Evolutionary conservation across 805 yeast species (phyloP), one percentile per base, ranked within the genome.

Genomic region (Yarrowia deformans): DNA sequence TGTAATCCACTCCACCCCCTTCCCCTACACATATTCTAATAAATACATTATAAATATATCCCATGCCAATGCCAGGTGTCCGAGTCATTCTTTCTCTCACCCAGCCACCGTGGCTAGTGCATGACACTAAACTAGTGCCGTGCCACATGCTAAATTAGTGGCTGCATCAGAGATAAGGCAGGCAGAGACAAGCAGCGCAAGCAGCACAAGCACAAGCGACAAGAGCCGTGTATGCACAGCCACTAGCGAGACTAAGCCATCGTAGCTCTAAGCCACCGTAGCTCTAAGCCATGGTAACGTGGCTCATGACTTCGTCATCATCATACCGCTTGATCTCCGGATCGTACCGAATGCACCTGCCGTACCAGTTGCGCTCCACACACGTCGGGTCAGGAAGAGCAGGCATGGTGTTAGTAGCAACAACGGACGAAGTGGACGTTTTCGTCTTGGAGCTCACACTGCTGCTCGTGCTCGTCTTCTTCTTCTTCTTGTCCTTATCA

Each of bases 331-430:
- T n/a, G 6, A 56, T 60, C 32, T 60, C 66, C 29, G 66, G 50
- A 43, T 63, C 68, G 16, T 63, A 63, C 23, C 68, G 68, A 4
- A 70, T 61, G 64, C 77, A 75, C 54, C 68, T 50, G 23, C 77
- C 75, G 39, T 70, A 74, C 76, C 76, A 75, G 14, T 69, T 72
- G 9, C 88, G 75, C 72, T 83, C 80, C 54, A 85, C 72, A 73
- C 89, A 86, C 70, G 81, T 48, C 12, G 70, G 69, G 16, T 63
- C 64, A 0, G 42, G 60, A 6, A 52, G 58, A 5, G 55, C n/a
- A 14, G 70, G 50, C 56, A 35, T 43, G 40, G 70, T 58, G 52
- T 70, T 67, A 2, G 45, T 39, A 18, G 69, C 45, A 10, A 48
- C 18, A 39, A 37, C 23, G 7, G 52, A 16, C n/a, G 64, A 46